Evolutionary conservation across 352 stramenopile species (phyloP), one percentile per base, ranked within the genome.

Genomic region (Plasmopara viticola): DNA sequence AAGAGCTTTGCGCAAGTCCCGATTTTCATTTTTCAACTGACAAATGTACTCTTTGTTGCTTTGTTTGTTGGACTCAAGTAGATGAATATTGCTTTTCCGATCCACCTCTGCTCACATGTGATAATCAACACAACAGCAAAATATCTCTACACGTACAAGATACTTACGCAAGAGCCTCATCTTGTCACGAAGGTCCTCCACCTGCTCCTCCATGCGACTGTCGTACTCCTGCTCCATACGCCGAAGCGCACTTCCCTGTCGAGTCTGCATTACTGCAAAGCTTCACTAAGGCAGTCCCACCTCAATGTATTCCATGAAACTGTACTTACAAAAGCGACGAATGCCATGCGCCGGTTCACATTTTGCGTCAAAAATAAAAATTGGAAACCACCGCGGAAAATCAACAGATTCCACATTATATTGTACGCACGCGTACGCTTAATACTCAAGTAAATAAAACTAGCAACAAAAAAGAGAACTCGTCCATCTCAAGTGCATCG

Each of bases 1-100:
- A 9, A 94, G 52, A 43, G 94, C 80, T 59, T 95, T 90, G 34
- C 87, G 70, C 31, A 96, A 49, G 12, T 96, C 84, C 14, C 86
- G 87, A 58, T 96, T 96, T 52, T 96, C 87, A 52, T 79, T 74
- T 44, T 94, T 87, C 41, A 97, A 66, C 47, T 89, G 66, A 10
- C 77, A 74, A 51, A 92, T 89, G 51, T 94, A 94, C 35, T 95
- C 82, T 46, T 96, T 94, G 61, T 95, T 95, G 31, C 84, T 87
- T 45, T 90, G 77, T 46, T 96, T 97, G 55, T 74, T 95, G 14
- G 84, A 76, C 48, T 96, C 80, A 15, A 94, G 62, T 42, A 86
- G 40, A 48, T 92, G 78, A 18, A 95, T 79, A 48, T 92, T 94
- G 64, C 70, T 84, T 48, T 91, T 91, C 17, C 86, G 73, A 49